phyloP scores from a whole-genome alignment of 1,284 basidiomycete genomes.

The Cryptococcus sp. region DNA sequence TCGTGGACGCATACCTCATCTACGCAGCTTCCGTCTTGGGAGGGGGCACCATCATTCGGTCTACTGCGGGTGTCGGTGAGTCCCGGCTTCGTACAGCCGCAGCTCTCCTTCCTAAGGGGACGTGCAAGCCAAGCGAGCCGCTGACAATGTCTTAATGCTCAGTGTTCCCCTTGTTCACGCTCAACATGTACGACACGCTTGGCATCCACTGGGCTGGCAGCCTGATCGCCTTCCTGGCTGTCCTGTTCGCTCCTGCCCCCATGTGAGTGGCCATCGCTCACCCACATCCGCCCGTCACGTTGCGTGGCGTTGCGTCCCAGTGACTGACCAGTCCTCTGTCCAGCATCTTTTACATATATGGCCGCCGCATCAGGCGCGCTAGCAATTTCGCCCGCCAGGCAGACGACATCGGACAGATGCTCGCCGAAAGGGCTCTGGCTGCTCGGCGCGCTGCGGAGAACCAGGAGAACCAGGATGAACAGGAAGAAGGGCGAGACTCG shows the following conservation, averaged over 20 bases:
- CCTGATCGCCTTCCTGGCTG: constrained; percentile 30
- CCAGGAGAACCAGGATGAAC: too few relatives aligned
- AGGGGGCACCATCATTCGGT: constrained; percentile 65
- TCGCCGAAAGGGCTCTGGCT: constrained; percentile 15
- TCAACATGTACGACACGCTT: constrained; percentile 57
- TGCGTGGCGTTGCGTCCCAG: too few relatives aligned
- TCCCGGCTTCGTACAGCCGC: too few relatives aligned
- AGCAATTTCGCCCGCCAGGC: constrained; percentile 25
- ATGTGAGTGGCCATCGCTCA: constrained; percentile 2
- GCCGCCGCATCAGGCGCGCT: constrained; percentile 21
- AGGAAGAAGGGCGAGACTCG: too few relatives aligned
- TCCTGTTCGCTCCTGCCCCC: constrained; percentile 20
- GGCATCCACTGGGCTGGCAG: constrained; percentile 59
- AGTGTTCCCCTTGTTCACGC: constrained; percentile 58
- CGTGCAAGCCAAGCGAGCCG: too few relatives aligned
- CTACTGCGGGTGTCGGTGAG: constrained; percentile 54
- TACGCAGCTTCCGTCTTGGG: constrained; percentile 60
- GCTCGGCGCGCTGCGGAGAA: too few relatives aligned
- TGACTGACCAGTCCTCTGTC: neutral
- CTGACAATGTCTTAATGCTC: too few relatives aligned
- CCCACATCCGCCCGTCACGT: neutral
- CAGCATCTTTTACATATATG: constrained; percentile 27
- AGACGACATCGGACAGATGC: constrained; percentile 27
- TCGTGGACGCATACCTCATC: constrained; percentile 60
- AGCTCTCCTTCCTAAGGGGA: too few relatives aligned